Evolutionary conservation across 2,329 filamentous ascomycete genomes (phyloP).

Genomic region (Ceratocystis diversiconidia): DNA sequence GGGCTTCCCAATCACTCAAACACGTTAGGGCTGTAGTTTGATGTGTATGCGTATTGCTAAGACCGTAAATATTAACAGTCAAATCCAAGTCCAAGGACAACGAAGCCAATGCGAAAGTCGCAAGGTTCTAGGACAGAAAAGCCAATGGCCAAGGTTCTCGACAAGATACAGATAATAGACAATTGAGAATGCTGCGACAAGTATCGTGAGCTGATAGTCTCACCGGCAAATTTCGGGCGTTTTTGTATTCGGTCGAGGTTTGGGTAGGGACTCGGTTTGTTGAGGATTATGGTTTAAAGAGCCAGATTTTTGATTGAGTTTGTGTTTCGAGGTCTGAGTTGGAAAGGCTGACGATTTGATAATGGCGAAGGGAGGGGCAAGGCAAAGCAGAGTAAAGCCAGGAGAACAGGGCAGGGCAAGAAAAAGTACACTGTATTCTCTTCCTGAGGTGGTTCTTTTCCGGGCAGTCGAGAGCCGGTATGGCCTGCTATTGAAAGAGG

Average conservation of each 20-base stretch:
- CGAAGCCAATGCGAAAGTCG: slow-evolving; percentile 3
- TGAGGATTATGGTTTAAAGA: neutral
- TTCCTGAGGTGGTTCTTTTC: neutral
- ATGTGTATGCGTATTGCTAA: neutral
- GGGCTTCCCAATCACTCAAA: neutral
- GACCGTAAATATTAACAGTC: neutral
- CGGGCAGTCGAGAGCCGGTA: too few relatives aligned
- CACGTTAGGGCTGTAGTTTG: neutral
- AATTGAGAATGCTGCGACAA: slow-evolving; percentile 5
- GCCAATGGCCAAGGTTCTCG: neutral
- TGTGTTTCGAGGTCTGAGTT: neutral
- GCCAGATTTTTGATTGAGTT: neutral
- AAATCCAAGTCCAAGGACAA: neutral
- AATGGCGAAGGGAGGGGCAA: slow-evolving; percentile 3
- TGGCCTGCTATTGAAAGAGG: neutral
- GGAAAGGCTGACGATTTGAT: slow-evolving; percentile 9
- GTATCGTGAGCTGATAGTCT: neutral
- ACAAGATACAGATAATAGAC: neutral
- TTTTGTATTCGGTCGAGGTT: neutral
- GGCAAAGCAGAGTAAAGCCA: neutral
- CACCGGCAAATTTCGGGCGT: neutral
- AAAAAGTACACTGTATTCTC: slow-evolving; percentile 6
- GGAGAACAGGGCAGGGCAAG: neutral
- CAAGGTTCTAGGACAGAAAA: neutral
- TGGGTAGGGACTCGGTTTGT: neutral